Base-by-base conservation (phyloP, 1,284 basidiomycete genomes). In the Rhodotorula sp. region DNA sequence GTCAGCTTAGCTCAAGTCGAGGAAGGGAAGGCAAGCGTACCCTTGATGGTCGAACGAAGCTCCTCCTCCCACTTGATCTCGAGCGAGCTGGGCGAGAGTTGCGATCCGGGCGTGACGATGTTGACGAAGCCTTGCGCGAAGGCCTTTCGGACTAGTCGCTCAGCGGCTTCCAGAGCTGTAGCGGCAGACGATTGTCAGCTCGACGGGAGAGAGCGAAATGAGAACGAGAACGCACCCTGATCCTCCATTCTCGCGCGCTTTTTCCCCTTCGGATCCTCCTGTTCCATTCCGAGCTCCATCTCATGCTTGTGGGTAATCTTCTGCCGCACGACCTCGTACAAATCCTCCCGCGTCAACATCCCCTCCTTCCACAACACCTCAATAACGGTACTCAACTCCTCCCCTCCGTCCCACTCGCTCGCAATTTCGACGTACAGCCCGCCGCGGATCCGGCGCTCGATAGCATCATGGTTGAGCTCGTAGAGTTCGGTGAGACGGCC, bases 371-470 rank as follows among this genome's bases (percentile, higher is more conserved):
- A 72, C 24, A 74, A 28, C 7, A 52, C 61, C 50, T 67, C 48
- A 40, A 68, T 50, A 2, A 69, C 67, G 13, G 26, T 54, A 3
- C 44, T 61, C 26, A 71, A n/a, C 47, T 62, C 64, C 4, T 5
- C 6, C 0, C 69, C 64, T 28, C 53, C 59, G 8, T 63, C 58
- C 65, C 62, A 65, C 63, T 72, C 71, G 57, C 86, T 85, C 4
- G 90, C 87, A 77, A 93, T 89, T 86, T 91, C 92, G 51, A 94
- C 84, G 63, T 97, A 81, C 22, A 72, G 70, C 13, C 80, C 80
- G 44, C 80, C 81, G 9, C 80, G 74, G 26, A 77, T 48, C 2
- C 81, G 72, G 0, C 74, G 67, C 31, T 81, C 75, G 34, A 82
- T 73, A n/a, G 79, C 78, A 59, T 78, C 77, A 47, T 78, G 67